phyloP scores from a whole-genome alignment of 495 filamentous ascomycete species.

The Filosporella fistucella region DNA sequence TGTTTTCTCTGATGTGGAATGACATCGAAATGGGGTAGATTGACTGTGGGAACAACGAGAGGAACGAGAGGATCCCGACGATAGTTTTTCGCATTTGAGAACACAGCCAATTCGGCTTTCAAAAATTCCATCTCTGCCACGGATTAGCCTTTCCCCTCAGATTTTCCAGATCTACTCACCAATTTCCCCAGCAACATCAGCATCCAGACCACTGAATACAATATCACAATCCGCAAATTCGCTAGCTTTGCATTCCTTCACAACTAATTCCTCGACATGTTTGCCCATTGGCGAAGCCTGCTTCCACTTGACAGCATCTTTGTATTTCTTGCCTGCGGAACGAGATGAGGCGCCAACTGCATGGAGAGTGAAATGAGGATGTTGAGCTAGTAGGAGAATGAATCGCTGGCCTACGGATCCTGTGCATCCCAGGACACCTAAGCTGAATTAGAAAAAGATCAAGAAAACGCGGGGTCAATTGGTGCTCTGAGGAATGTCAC shows the following conservation, averaged over 20 bases:
- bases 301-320: slow-evolving; percentile 82
- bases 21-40: slow-evolving; percentile 68
- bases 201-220: slow-evolving; percentile 76
- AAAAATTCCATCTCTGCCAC: slow-evolving; percentile 75
- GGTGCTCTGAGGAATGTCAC: too few species aligned
- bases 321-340: slow-evolving; percentile 78
- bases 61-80: slow-evolving; percentile 75
- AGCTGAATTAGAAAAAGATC: too few species aligned
- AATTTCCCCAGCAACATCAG: slow-evolving; percentile 3
- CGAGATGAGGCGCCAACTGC: slow-evolving; percentile 75
- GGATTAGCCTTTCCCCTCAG: neutral
- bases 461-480: too few species aligned
- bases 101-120: slow-evolving; percentile 71
- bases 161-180: neutral
- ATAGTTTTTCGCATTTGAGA: slow-evolving; percentile 90
- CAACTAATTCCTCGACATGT: slow-evolving; percentile 60
- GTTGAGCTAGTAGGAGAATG: slow-evolving; percentile 73
- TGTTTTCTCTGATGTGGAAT: slow-evolving; percentile 71
- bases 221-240: slow-evolving; percentile 80
- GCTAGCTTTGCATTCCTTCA: slow-evolving; percentile 69
- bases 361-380: slow-evolving; percentile 71
- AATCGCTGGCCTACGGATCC: slow-evolving; percentile 86
- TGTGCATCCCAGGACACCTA: slow-evolving; percentile 66
- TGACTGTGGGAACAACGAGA: slow-evolving; percentile 79
- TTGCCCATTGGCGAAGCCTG: slow-evolving; percentile 69